phyloP scores from a whole-genome alignment of 345 rosid species.

The Carallia brachiata region DNA sequence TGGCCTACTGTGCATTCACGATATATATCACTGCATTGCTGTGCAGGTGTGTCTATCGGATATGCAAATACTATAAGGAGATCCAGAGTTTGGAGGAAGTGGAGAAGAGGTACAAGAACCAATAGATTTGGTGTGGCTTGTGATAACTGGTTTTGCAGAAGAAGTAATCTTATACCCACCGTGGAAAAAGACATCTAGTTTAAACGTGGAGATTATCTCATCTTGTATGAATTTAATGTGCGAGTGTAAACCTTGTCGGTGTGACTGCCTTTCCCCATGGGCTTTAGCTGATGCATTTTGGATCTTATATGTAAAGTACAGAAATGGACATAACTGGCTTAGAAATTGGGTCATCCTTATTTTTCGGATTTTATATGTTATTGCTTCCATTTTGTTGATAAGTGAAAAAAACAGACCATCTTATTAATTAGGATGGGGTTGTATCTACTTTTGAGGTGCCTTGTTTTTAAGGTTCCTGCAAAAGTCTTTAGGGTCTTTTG shows the following conservation, averaged over 20 bases:
- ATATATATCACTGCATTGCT: slow-evolving; percentile 2
- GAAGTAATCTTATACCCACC: too few relatives aligned
- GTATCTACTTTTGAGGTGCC: too few relatives aligned
- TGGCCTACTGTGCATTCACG: neutral
- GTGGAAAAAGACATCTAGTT: too few relatives aligned
- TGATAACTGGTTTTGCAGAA: neutral
- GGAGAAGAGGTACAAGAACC: slow-evolving; percentile 70
- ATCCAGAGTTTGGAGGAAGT: slow-evolving; percentile 70
- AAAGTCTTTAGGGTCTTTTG: too few relatives aligned
- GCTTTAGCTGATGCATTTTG: neutral
- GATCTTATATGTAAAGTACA: neutral
- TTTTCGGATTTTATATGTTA: too few relatives aligned
- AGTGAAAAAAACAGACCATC: too few relatives aligned
- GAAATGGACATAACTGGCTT: neutral
- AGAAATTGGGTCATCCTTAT: neutral
- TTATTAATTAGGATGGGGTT: too few relatives aligned
- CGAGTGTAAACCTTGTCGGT: neutral
- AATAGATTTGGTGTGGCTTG: slow-evolving; percentile 31
- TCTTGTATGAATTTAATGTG: neutral
- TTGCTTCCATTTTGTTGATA: too few relatives aligned
- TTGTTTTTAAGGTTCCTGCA: too few relatives aligned
- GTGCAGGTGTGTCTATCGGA: slow-evolving; percentile 73
- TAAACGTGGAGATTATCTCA: neutral
- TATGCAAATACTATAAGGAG: slow-evolving; percentile 74
- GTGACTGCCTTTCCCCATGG: neutral